phyloP scores from a whole-genome alignment of 192 early-diverging fungal genomes.

The Gryganskiella cystojenkinii region DNA sequence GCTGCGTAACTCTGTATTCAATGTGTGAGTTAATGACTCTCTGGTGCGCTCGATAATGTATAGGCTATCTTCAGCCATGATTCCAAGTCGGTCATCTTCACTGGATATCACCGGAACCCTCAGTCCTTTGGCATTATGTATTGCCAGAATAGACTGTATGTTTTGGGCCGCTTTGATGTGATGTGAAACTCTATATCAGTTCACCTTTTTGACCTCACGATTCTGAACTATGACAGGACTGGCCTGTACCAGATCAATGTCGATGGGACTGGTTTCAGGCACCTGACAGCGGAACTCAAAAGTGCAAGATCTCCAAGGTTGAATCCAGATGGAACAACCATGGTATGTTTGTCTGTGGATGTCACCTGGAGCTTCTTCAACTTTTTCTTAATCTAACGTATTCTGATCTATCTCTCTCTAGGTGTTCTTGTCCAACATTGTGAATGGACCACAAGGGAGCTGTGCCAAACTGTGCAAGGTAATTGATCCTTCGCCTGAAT shows the following conservation, averaged over 20 bases:
- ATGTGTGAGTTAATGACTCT: no score
- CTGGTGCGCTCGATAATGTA: no score
- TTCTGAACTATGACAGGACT: no score
- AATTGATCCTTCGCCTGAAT: no score
- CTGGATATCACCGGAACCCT: slow-evolving; percentile 67
- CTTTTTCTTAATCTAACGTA: neutral
- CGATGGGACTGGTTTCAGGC: slow-evolving; percentile 52
- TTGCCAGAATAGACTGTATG: slow-evolving; percentile 73
- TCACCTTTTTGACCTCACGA: no score
- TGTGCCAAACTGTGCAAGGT: slow-evolving; percentile 64
- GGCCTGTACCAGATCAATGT: slow-evolving; percentile 65
- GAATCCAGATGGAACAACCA: slow-evolving; percentile 57
- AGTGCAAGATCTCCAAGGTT: slow-evolving; percentile 72
- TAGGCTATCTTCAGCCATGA: slow-evolving; percentile 59
- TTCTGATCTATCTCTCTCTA: slow-evolving; percentile 8
- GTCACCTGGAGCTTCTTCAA: slow-evolving; percentile 2
- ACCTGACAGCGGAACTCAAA: slow-evolving; percentile 28
- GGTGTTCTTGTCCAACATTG: slow-evolving; percentile 69
- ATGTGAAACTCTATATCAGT: no score
- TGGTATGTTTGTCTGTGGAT: no score
- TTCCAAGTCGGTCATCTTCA: slow-evolving; percentile 68
- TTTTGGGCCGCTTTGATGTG: no score
- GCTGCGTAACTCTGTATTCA: no score
- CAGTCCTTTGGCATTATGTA: slow-evolving; percentile 70
- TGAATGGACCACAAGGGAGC: slow-evolving; percentile 75